phyloP scores from a whole-genome alignment of 2,329 filamentous ascomycete genomes.

The Penicillium sclerotiorum region DNA sequence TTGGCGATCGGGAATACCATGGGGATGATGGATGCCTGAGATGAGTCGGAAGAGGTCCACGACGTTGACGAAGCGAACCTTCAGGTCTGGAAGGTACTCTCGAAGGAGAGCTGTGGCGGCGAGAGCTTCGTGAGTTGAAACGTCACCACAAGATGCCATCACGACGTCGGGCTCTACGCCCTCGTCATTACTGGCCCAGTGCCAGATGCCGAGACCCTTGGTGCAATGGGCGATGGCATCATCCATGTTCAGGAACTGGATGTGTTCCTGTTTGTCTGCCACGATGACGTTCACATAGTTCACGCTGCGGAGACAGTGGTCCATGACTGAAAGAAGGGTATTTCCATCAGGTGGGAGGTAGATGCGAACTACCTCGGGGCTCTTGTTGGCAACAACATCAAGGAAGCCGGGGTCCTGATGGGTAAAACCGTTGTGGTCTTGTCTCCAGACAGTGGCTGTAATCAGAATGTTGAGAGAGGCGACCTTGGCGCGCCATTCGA shows the following conservation, averaged over 20 bases:
- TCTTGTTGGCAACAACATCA: constrained; percentile 78
- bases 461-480: constrained; percentile 78
- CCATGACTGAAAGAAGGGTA: constrained; percentile 72
- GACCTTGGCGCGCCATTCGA: constrained; percentile 73
- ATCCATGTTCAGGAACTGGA: constrained; percentile 75
- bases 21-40: constrained; percentile 68
- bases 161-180: constrained; percentile 71
- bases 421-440: constrained; percentile 83
- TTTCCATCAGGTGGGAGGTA: constrained; percentile 81
- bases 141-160: constrained; percentile 76
- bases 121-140: constrained; percentile 72
- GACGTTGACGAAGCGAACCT: constrained; percentile 77
- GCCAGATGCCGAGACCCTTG: constrained; percentile 78
- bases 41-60: constrained; percentile 82
- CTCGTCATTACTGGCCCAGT: constrained; percentile 72
- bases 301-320: constrained; percentile 71
- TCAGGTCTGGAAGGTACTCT: constrained; percentile 70
- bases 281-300: constrained; percentile 85
- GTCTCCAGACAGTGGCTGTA: constrained; percentile 77
- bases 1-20: constrained; percentile 68
- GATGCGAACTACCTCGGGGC: constrained; percentile 76
- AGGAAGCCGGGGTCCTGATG: constrained; percentile 81
- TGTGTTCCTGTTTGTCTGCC: constrained; percentile 76
- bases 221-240: constrained; percentile 74
- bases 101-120: constrained; percentile 74